Percentiles rank a stretch among this genome's conserved stretches.
phyloP scores from a whole-genome alignment of 192 early-diverging fungal genomes.

The Phycomyces blakesleeanus region DNA sequence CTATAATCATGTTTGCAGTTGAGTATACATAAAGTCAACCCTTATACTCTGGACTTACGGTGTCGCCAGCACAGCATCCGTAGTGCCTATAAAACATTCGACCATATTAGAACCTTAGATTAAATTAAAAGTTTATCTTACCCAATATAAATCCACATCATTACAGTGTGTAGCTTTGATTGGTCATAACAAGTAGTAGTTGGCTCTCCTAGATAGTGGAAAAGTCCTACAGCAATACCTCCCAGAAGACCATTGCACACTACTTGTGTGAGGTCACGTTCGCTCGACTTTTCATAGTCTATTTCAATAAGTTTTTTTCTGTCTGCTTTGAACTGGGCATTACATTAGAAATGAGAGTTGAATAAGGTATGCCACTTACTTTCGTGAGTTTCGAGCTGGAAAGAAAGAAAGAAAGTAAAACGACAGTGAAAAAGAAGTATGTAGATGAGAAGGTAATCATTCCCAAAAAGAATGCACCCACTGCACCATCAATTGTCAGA shows the following conservation, averaged over 20 bases:
- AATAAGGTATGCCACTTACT: slow-evolving; percentile 29
- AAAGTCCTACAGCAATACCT: slow-evolving; percentile 35
- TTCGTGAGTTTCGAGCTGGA: slow-evolving; percentile 57
- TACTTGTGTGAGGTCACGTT: slow-evolving; percentile 48
- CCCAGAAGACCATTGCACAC: slow-evolving; percentile 48
- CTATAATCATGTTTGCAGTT: slow-evolving; percentile 26
- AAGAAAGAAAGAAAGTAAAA: slow-evolving; percentile 73
- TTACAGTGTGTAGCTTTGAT: slow-evolving; percentile 26
- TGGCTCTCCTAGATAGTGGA: slow-evolving; percentile 35
- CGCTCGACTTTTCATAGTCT: slow-evolving; percentile 42
- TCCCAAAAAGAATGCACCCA: slow-evolving; percentile 71
- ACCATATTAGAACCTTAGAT: neutral
- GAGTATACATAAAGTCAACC: neutral
- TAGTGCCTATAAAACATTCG: slow-evolving; percentile 44
- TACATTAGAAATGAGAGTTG: neutral
- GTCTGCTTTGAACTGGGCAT: slow-evolving; percentile 36
- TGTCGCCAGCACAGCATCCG: slow-evolving; percentile 56
- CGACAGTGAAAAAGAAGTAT: slow-evolving; percentile 57
- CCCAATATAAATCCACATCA: slow-evolving; percentile 52
- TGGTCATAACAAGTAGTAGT: slow-evolving; percentile 24
- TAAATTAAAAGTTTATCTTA: slow-evolving; percentile 11
- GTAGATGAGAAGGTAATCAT: slow-evolving; percentile 70
- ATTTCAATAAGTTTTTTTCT: slow-evolving; percentile 39
- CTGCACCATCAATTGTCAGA: slow-evolving; percentile 62
- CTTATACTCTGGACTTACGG: too few relatives aligned